These are phyloP conservation scores for Turritis glabra DNA, from an alignment of 345 rosid genomes.

Conservation along the genomic window DNA sequence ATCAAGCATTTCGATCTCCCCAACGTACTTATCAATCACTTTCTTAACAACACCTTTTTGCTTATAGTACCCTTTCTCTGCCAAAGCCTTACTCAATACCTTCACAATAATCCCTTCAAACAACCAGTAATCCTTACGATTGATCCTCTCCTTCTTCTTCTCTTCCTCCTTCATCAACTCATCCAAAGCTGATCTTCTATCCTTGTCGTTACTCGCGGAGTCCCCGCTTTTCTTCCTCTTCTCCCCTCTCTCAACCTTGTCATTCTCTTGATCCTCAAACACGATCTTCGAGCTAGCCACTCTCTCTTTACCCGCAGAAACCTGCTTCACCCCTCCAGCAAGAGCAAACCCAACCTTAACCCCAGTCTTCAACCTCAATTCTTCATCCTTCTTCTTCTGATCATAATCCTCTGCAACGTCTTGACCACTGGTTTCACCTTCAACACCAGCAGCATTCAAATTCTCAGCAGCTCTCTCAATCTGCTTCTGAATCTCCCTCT, in stretches of 20 bases:
- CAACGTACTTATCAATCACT: conserved; percentile 84
- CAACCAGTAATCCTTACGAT: conserved; percentile 90
- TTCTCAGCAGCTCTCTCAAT: conserved; percentile 75
- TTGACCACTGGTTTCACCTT: conserved; percentile 33
- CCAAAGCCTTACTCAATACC: conserved; percentile 85
- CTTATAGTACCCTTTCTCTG: conserved; percentile 82
- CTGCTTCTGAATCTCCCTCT: conserved; percentile 75
- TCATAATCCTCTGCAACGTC: conserved; percentile 2
- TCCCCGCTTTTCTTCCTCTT: conserved; percentile 41
- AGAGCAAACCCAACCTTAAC: conserved; percentile 76
- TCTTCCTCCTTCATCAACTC: conserved; percentile 96
- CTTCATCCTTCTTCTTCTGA: conserved; percentile 39
- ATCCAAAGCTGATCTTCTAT: conserved; percentile 60
- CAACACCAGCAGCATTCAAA: conserved; percentile 22
- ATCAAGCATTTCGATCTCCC: conserved; percentile 84
- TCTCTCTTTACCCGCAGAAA: conserved; percentile 42
- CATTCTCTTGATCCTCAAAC: conserved; percentile 56
- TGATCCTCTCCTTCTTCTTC: conserved; percentile 73
- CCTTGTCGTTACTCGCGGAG: conserved; percentile 38
- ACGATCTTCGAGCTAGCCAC: conserved; percentile 53
- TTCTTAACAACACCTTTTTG: conserved; percentile 81
- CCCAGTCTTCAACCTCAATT: conserved; percentile 55
- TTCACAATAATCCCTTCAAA: conserved; percentile 81
- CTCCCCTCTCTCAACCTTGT: conserved; percentile 39
- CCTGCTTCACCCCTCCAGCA: conserved; percentile 40